These are phyloP conservation scores for Penicillium samsonianum DNA, from an alignment of 495 filamentous ascomycete species.

Conservation along the genomic window DNA sequence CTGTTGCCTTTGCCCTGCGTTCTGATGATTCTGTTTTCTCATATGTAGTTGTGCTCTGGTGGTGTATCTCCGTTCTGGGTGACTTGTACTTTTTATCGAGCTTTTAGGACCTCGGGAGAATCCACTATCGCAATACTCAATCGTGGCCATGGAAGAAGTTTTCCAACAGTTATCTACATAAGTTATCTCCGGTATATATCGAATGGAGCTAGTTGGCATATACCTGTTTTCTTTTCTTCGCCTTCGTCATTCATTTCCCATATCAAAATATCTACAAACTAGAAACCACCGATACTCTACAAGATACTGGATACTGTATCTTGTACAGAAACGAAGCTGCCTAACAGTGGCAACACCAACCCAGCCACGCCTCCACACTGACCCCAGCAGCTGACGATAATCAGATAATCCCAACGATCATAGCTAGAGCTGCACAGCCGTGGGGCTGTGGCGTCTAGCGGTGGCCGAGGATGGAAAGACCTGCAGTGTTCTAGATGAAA, in stretches of 20 bases:
- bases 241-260: background rate
- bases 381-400: slow-evolving; percentile 10
- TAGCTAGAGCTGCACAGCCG: background rate
- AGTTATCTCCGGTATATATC: background rate
- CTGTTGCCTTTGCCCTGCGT: slow-evolving; percentile 2
- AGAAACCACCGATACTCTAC: background rate
- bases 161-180: background rate
- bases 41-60: background rate
- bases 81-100: background rate
- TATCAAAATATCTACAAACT: background rate
- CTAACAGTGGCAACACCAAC: slow-evolving; percentile 24
- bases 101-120: background rate
- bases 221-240: slow-evolving; percentile 12
- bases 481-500: background rate
- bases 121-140: background rate
- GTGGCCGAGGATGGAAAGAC: slow-evolving; percentile 7
- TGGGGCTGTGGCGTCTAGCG: slow-evolving; percentile 21
- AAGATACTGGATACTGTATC: background rate
- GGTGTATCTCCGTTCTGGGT: background rate
- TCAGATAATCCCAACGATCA: slow-evolving; percentile 1
- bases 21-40: background rate
- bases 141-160: background rate
- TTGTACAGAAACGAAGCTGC: slow-evolving; percentile 12
- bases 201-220: background rate
- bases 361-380: slow-evolving; percentile 2